These are phyloP conservation scores for Diaporthe nobilis DNA, from an alignment of 2,329 filamentous ascomycete species.

Conservation along the genomic window DNA sequence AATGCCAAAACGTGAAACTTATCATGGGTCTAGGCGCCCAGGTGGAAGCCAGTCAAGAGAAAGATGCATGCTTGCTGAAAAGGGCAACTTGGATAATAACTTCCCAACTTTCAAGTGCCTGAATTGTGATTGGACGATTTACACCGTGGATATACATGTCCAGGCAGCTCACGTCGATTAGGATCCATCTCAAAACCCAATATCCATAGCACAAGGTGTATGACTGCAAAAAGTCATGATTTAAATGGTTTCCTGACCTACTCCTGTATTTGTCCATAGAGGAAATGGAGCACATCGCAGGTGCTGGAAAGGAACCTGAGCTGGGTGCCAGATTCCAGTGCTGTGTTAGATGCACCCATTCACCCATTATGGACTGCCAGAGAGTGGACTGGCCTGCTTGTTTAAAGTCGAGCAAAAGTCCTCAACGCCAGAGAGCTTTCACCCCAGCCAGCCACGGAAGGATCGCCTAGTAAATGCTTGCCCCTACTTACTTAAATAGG, in stretches of 20 bases:
- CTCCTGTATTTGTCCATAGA: not conserved
- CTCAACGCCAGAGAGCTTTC: too few relatives aligned
- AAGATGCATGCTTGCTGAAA: not conserved
- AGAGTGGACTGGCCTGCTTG: not conserved
- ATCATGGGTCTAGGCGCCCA: not conserved
- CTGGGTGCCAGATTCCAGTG: not conserved
- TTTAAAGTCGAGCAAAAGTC: not conserved
- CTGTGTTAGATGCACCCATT: not conserved
- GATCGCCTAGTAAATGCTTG: too few relatives aligned
- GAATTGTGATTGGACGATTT: not conserved
- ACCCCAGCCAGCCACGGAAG: too few relatives aligned
- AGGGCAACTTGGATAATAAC: not conserved
- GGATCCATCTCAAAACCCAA: not conserved
- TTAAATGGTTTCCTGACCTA: not conserved
- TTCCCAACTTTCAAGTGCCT: not conserved
- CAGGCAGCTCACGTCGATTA: too few relatives aligned
- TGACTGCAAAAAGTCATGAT: not conserved
- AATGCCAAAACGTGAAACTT: not conserved
- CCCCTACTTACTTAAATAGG: not conserved
- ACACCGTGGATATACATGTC: not conserved
- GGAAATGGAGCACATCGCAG: not conserved
- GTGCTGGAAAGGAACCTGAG: too few relatives aligned
- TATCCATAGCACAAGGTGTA: not conserved
- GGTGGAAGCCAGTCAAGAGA: not conserved
- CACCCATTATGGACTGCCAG: not conserved